Evolutionary conservation across 768 basidiomycete species (phyloP).

Genomic region (Hygrophorus russula): DNA sequence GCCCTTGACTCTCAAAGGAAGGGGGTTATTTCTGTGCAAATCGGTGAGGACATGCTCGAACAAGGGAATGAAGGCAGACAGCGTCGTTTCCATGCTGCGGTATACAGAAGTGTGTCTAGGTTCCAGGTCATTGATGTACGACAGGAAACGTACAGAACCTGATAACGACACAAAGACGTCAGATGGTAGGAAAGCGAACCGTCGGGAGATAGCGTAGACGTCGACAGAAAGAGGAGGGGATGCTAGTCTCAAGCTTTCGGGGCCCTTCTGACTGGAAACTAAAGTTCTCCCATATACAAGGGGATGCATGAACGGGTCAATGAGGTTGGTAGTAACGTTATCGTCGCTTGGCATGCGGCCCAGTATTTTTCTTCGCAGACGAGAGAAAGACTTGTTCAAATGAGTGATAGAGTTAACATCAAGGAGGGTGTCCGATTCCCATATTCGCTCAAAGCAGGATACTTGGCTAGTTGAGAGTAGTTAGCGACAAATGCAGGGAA

Average conservation of each 20-base stretch:
- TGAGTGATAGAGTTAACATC: constrained; percentile 4
- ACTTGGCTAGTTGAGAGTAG: constrained; percentile 26
- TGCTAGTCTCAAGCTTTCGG: constrained; percentile 13
- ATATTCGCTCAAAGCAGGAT: constrained; percentile 47
- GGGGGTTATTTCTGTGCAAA: constrained; percentile 36
- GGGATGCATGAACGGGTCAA: constrained; percentile 29
- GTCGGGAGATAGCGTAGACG: constrained; percentile 27
- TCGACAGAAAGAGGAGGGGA: constrained; percentile 19
- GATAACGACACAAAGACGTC: constrained; percentile 24
- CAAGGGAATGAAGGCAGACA: constrained; percentile 30
- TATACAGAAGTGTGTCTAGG: constrained; percentile 17
- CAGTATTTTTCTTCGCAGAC: constrained; percentile 9
- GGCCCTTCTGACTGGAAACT: constrained; percentile 17
- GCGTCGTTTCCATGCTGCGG: constrained; percentile 18
- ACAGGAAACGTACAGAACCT: constrained; percentile 21
- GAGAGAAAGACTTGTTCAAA: constrained; percentile 15
- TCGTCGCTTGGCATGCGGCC: constrained; percentile 8
- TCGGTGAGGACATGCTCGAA: constrained; percentile 45
- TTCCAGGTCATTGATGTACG: constrained; percentile 44
- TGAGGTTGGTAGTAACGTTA: constrained; percentile 16
- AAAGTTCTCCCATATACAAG: constrained; percentile 30
- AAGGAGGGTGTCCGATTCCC: constrained; percentile 27
- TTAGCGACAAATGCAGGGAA: neutral
- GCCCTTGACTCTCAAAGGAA: constrained; percentile 29
- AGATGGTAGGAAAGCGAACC: constrained; percentile 34